Percentiles rank a stretch among this genome's conserved stretches.
Conservation (phyloP, 495 filamentous ascomycete genomes). For the Thermochaetoides thermophila region DNA sequence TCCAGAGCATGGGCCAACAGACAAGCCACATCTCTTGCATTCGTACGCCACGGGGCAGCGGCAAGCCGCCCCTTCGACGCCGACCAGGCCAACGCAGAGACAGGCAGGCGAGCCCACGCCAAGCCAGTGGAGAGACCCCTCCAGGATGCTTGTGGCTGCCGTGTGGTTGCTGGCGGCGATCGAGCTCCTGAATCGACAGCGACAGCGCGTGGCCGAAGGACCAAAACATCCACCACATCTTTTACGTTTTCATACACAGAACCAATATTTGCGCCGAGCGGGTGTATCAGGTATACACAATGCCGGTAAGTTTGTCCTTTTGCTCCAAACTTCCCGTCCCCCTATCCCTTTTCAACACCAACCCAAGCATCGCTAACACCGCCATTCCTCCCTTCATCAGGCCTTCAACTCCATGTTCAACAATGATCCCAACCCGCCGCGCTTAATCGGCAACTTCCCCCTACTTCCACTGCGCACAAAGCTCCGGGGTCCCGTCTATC, state of each 20-base stretch:
- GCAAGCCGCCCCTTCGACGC: no score
- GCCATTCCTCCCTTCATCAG: constrained; percentile 25
- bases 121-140: constrained; percentile 14
- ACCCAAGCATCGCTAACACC: neutral
- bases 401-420: constrained; percentile 93
- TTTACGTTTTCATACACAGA: constrained; percentile 2
- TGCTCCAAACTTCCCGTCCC: neutral
- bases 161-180: no score
- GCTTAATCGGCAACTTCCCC: constrained; percentile 70
- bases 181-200: constrained; percentile 1
- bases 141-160: no score
- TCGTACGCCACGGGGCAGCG: no score
- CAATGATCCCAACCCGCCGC: constrained; percentile 41
- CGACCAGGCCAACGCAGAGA: no score
- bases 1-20: no score
- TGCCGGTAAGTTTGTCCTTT: constrained; percentile 12
- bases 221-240: constrained; percentile 4
- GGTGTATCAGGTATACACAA: constrained; percentile 9
- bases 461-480: constrained; percentile 86
- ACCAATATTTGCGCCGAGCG: constrained; percentile 3
- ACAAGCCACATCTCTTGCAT: no score
- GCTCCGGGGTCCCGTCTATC: constrained; percentile 82
- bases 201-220: no score
- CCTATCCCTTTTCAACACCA: neutral
- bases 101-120: neutral